Base-by-base conservation (phyloP, 495 filamentous ascomycete genomes). In the Penicillium crystallinum region DNA sequence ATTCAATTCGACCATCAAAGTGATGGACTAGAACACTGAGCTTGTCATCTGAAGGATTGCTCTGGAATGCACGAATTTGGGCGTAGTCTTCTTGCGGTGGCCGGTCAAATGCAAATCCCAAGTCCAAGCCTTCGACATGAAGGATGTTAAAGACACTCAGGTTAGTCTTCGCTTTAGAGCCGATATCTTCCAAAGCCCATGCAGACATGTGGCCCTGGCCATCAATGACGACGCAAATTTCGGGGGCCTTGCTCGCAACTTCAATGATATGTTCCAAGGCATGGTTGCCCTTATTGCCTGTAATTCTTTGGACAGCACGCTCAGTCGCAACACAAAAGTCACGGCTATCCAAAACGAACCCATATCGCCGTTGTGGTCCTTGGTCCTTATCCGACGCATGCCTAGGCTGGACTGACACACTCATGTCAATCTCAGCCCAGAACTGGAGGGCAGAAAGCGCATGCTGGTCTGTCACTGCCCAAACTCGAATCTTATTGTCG, bases 111-210 rank as follows among this genome's bases (percentile, higher is more conserved):
- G 82, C 68, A 55, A 95, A 85, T 22, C 81, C 80, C 31, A 95
- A 74, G 43, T 83, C 75, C 47, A 88, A 64, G 6, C 85, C 78
- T 54, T 89, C 83, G 19, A 89, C 82, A 65, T 96, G 88, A 6
- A 90, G 84, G 59, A 97, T 82, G 58, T 95, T 95, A 73, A 95
- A 96, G 23, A 91, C 81, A 63, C 86, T 84, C 34, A 83, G 77
- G 2, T 79, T 77, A 54, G 84, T 81, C 55, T 77, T 81, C 27
- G 73, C 70, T 57, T 89, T 93, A 59, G 81, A 84, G 15, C 90
- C 89, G 21, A 97, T 79, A 62, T 91, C 90, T 66, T 97, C 91
- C 48, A 99, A 64, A 2, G 89, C 95, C 92, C 92, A 96, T 0
- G 91, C 93, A 40, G 88, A 90, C 89, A 97, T 90, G 57, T 85